Conservation (phyloP, 352 stramenopile species). For the Phytopythium cucurbitacearum region DNA sequence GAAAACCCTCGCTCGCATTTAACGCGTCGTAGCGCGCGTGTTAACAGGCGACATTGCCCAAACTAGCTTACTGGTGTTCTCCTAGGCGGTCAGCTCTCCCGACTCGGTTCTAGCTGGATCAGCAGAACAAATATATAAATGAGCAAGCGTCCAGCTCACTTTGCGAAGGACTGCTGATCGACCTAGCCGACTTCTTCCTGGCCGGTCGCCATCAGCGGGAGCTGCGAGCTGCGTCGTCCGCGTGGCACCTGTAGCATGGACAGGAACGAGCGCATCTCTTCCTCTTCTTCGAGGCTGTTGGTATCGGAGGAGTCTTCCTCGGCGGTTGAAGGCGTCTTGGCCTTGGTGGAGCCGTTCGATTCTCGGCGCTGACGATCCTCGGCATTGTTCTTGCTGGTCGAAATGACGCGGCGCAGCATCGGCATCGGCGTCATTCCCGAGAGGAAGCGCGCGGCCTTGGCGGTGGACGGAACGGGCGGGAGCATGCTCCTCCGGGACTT, state of each 20-base stretch:
- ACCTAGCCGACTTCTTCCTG: constrained; percentile 7
- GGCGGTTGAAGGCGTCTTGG: constrained; percentile 4
- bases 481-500: constrained; percentile 6
- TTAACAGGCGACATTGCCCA: background rate
- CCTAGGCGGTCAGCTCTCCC: too few relatives aligned
- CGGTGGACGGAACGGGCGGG: constrained; percentile 13
- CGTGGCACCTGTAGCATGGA: constrained; percentile 63
- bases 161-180: too few relatives aligned
- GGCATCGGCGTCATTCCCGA: constrained; percentile 58
- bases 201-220: constrained; percentile 61
- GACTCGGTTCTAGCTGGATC: too few relatives aligned
- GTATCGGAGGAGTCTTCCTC: constrained; percentile 27
- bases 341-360: constrained; percentile 15
- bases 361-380: background rate
- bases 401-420: constrained; percentile 29
- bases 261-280: constrained; percentile 56
- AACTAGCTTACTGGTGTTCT: background rate
- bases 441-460: constrained; percentile 47
- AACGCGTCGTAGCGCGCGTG: too few relatives aligned
- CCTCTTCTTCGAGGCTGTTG: constrained; percentile 30
- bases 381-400: constrained; percentile 5
- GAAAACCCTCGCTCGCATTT: too few relatives aligned
- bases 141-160: background rate
- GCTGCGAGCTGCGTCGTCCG: constrained; percentile 36
- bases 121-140: constrained; percentile 16